Evolutionary conservation across 2,329 filamentous ascomycete species (phyloP), one percentile per base, ranked within the genome.

Genomic region (Plectosphaerella cucumerina): DNA sequence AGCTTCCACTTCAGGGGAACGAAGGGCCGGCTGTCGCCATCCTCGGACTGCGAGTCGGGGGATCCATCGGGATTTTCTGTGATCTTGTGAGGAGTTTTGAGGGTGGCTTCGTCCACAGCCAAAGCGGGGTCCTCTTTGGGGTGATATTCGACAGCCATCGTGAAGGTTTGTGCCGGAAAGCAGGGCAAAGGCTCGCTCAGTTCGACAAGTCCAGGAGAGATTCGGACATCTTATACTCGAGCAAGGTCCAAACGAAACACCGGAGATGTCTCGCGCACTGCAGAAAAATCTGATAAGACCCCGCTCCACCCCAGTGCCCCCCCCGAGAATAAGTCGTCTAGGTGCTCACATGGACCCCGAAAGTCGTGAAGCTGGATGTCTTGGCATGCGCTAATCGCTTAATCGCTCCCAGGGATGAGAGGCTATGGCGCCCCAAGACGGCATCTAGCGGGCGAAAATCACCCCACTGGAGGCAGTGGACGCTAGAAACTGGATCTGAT

Each of bases 1-100:
- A 55, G 26, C 71, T 54, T 55, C 53, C 53, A 55, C 21, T 46
- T 46, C 49, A 54, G n/a, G 0, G 53, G 46, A 17, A 45, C 18
- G n/a, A 45, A 8, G 4, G 43, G 43, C 14, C 43, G 43, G 15
- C 5, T 33, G 15, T 45, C 43, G 23, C n/a, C 15, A 17, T 45
- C 23, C 17, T 33, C 43, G 31, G 43, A 45, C 23, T 17, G 11
- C 1, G 43, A 45, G 43, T 31, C 43, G 5, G 20, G 20, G 15
- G 9, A 6, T 14, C n/a, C 20, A 23, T 23, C 41, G 6, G 43
- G 23, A 11, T 33, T 14, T 12, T 10, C 43, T 26, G 15, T 17
- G 12, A 26, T 17, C 6, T 45, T 10, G 5, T 45, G 43, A 20
- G 43, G 43, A 17, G 14, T 45, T 31, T 45, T 33, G 22, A n/a